These are phyloP conservation scores for Solanum etuberosum DNA, from an alignment of 257 asterid genomes.

Conservation along the genomic window DNA sequence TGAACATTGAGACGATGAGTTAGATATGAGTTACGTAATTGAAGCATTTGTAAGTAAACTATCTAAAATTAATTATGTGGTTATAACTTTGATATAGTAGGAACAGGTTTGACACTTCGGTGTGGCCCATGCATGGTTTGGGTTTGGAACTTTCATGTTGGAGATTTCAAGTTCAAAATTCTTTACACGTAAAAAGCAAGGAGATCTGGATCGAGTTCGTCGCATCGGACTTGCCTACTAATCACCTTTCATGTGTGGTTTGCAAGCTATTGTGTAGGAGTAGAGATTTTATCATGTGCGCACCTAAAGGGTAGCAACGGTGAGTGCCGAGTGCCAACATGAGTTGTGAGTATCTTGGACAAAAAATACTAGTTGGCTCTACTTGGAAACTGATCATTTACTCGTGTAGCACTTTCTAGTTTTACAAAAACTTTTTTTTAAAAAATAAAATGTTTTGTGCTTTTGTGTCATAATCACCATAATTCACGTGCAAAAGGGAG, in stretches of 20 bases:
- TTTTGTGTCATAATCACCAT: neutral
- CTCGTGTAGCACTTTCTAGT: neutral
- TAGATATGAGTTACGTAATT: neutral
- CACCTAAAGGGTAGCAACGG: accelerated
- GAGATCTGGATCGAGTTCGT: accelerated
- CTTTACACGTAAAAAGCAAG: accelerated
- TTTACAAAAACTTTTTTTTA: neutral
- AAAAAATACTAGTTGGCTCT: neutral
- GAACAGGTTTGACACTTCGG: neutral
- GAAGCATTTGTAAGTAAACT: neutral
- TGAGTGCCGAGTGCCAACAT: neutral
- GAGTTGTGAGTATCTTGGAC: too few species aligned
- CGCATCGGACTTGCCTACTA: neutral
- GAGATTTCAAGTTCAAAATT: neutral
- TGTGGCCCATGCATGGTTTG: neutral
- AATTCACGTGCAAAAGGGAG: neutral
- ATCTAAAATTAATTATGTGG: neutral
- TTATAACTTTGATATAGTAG: neutral
- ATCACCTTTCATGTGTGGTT: too few species aligned
- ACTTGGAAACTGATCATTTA: neutral
- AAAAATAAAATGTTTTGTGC: neutral
- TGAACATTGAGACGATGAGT: neutral
- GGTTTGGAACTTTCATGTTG: too few species aligned
- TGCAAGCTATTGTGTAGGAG: too few species aligned
- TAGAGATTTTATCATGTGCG: accelerated